Conservation (phyloP, 2,329 filamentous ascomycete genomes). For the Pseudogymnoascus sp. region DNA sequence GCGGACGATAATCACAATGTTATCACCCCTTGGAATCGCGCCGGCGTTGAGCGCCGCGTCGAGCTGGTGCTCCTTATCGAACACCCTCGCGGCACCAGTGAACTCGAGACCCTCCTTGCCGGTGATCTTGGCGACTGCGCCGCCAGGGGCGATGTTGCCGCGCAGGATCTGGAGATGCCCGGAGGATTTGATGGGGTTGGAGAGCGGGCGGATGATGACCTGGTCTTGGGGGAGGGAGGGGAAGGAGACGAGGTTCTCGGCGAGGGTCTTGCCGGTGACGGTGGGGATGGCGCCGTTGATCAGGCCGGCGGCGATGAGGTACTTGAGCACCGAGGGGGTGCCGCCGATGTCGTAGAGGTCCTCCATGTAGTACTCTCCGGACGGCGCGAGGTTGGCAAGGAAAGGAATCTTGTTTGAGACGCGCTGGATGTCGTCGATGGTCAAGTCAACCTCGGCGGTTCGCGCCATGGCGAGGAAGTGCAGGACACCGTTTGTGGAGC, state of each 20-base stretch:
- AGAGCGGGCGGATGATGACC: conserved; percentile 71
- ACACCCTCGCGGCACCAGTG: conserved; percentile 72
- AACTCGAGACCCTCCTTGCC: conserved; percentile 87
- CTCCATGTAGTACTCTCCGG: conserved; percentile 78
- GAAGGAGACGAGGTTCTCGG: conserved; percentile 71
- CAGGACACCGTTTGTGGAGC: conserved; percentile 64
- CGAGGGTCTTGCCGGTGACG: conserved; percentile 76
- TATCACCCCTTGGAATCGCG: conserved; percentile 63
- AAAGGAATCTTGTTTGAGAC: conserved; percentile 65
- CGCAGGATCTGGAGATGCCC: conserved; percentile 84
- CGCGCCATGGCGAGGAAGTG: conserved; percentile 68
- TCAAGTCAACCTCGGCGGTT: conserved; percentile 58
- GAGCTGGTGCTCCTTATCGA: conserved; percentile 76
- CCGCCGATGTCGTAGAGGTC: conserved; percentile 83
- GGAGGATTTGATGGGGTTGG: conserved; percentile 68
- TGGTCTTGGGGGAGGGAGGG: conserved; percentile 73
- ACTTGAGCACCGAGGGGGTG: conserved; percentile 77
- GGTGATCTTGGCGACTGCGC: conserved; percentile 92
- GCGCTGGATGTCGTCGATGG: conserved; percentile 62
- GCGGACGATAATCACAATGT: conserved; percentile 81
- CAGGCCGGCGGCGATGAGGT: conserved; percentile 68
- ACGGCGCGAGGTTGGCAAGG: conserved; percentile 66
- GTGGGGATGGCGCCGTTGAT: conserved; percentile 74
- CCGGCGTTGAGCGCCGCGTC: conserved; percentile 67
- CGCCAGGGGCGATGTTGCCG: conserved; percentile 81